Conservation (phyloP, 768 basidiomycete genomes). For the Mycena floridula region DNA sequence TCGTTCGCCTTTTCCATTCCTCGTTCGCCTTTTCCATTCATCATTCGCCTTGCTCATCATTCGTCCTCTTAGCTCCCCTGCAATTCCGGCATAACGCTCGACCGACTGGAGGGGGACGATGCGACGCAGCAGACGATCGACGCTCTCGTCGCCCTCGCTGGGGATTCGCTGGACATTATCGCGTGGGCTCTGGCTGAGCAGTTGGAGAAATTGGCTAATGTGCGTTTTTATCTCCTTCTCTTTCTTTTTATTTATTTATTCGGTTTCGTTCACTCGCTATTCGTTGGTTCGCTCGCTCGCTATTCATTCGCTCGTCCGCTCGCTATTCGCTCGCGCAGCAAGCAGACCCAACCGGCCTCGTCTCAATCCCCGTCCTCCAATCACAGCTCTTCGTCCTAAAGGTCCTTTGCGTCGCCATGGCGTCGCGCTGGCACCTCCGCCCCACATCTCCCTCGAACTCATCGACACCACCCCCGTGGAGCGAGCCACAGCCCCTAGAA, state of each 20-base stretch:
- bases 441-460: conserved; percentile 41
- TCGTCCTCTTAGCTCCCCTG: conserved; percentile 60
- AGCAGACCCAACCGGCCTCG: conserved; percentile 42
- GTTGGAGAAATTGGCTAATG: conserved; percentile 74
- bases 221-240: conserved; percentile 21
- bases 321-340: conserved; percentile 41
- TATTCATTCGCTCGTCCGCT: too few relatives aligned
- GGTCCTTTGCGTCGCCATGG: conserved; percentile 71
- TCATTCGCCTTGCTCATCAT: not conserved
- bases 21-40: not conserved
- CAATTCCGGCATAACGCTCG: conserved; percentile 71
- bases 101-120: conserved; percentile 68
- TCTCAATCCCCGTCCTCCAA: conserved; percentile 69
- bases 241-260: conserved; percentile 6
- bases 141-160: conserved; percentile 73
- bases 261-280: too few relatives aligned
- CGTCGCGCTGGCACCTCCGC: conserved; percentile 55
- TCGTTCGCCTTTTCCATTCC: too few relatives aligned
- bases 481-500: conserved; percentile 70
- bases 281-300: too few relatives aligned
- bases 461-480: conserved; percentile 35
- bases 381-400: conserved; percentile 85
- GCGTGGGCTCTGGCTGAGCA: conserved; percentile 72
- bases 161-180: conserved; percentile 75
- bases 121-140: conserved; percentile 73